phyloP scores from a whole-genome alignment of 2,329 filamentous ascomycete genomes.

The Penicillium hesseltinei region DNA sequence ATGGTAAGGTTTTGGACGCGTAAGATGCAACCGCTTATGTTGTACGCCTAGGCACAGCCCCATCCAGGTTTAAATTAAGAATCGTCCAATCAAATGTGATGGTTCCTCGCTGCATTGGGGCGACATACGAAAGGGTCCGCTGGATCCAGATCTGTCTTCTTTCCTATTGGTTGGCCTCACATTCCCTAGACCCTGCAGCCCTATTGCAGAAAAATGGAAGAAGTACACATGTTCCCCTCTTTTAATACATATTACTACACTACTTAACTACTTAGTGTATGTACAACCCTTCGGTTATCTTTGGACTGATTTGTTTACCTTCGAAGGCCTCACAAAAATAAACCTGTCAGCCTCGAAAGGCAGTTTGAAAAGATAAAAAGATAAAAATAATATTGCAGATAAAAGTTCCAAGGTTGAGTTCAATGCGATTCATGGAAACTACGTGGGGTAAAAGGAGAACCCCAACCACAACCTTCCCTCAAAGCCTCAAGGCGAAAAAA shows the following conservation, averaged over 20 bases:
- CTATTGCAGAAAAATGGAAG: not conserved
- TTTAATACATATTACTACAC: not conserved
- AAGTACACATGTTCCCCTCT: not conserved
- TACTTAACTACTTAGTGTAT: no score
- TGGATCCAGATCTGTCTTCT: not conserved
- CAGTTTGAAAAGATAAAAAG: not conserved
- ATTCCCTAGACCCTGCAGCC: constrained; percentile 1
- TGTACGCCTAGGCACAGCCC: not conserved
- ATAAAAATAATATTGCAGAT: not conserved
- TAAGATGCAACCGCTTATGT: not conserved
- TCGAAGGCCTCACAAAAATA: not conserved
- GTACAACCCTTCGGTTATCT: not conserved
- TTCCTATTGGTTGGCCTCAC: not conserved
- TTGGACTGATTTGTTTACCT: not conserved
- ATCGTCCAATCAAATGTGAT: not conserved
- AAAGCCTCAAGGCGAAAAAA: not conserved
- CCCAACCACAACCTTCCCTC: not conserved
- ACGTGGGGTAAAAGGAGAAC: not conserved
- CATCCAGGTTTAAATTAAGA: constrained; percentile 4
- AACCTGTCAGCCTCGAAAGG: no score
- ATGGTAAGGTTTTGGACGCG: not conserved
- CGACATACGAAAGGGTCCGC: not conserved
- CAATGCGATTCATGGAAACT: not conserved
- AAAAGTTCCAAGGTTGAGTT: not conserved
- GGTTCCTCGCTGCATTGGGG: not conserved